phyloP scores from a whole-genome alignment of 225 moss, liverwort and hornwort species.

The Climacium dendroides region DNA sequence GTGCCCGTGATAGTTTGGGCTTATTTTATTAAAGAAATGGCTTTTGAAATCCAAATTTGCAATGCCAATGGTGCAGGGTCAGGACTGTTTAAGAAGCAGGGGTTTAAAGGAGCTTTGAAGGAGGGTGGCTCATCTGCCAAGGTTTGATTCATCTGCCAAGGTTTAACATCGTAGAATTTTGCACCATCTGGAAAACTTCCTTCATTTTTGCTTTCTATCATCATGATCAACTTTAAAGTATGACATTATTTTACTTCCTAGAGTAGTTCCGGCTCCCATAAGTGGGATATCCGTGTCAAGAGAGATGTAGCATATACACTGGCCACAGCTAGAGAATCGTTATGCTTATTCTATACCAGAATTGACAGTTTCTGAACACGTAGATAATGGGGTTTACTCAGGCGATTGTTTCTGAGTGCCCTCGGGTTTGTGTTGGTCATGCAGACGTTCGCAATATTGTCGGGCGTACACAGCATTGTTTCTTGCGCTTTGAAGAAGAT shows the following conservation, averaged over 20 bases:
- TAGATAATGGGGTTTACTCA: not conserved
- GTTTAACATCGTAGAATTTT: not conserved
- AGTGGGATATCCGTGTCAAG: not conserved
- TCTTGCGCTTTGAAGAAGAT: constrained; percentile 69
- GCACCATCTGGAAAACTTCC: not conserved
- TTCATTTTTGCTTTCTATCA: not conserved
- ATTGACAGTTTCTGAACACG: not conserved
- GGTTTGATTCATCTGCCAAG: constrained; percentile 16
- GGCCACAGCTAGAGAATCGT: not conserved
- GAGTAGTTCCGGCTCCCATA: not conserved
- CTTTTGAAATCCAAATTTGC: not conserved
- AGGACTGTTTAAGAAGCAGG: constrained; percentile 81
- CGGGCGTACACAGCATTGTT: constrained; percentile 87
- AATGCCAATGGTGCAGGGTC: constrained; percentile 36
- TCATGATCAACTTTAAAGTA: not conserved
- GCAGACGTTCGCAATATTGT: constrained; percentile 89
- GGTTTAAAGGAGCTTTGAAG: constrained; percentile 65
- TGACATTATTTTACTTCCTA: not conserved
- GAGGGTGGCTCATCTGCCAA: constrained; percentile 88
- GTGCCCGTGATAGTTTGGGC: not conserved
- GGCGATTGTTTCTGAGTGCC: not conserved
- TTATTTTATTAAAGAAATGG: not conserved
- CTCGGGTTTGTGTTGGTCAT: not conserved
- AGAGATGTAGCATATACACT: not conserved
- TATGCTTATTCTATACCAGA: not conserved